Conservation (phyloP, 2,329 filamentous ascomycete genomes). For the Alternaria infectoria region DNA sequence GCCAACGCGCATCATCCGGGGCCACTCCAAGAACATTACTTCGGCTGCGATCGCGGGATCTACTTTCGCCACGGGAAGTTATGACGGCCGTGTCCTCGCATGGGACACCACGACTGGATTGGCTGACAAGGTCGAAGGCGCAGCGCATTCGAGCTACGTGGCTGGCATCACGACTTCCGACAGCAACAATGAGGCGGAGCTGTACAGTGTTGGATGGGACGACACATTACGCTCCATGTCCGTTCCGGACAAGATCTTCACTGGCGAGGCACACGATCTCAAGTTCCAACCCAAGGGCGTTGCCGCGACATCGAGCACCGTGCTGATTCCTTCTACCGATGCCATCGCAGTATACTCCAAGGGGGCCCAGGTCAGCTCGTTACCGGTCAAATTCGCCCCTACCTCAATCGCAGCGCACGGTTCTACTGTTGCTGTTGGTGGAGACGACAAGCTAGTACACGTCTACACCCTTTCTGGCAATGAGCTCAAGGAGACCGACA, state of each 20-base stretch:
- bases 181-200: constrained; percentile 50
- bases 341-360: constrained; percentile 67
- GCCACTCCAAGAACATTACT: constrained; percentile 91
- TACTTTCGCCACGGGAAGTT: constrained; percentile 87
- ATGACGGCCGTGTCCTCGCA: constrained; percentile 82
- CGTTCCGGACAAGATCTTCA: constrained; percentile 74
- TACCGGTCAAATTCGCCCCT: constrained; percentile 68
- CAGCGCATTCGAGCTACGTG: constrained; percentile 85
- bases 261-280: constrained; percentile 71
- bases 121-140: constrained; percentile 76
- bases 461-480: constrained; percentile 71
- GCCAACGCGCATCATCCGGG: constrained; percentile 76
- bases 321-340: constrained; percentile 60
- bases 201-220: constrained; percentile 94
- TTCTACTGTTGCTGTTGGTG: constrained; percentile 75
- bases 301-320: constrained; percentile 60
- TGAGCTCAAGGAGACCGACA: constrained; percentile 59
- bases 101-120: constrained; percentile 79
- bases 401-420: constrained; percentile 74
- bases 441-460: constrained; percentile 74
- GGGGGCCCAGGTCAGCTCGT: constrained; percentile 64
- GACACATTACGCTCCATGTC: constrained; percentile 85
- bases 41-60: constrained; percentile 68
- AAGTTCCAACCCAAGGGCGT: constrained; percentile 82
- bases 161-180: constrained; percentile 69